Evolutionary conservation across 2,329 filamentous ascomycete genomes (phyloP).

Genomic region (Cyclaneusma minus): DNA sequence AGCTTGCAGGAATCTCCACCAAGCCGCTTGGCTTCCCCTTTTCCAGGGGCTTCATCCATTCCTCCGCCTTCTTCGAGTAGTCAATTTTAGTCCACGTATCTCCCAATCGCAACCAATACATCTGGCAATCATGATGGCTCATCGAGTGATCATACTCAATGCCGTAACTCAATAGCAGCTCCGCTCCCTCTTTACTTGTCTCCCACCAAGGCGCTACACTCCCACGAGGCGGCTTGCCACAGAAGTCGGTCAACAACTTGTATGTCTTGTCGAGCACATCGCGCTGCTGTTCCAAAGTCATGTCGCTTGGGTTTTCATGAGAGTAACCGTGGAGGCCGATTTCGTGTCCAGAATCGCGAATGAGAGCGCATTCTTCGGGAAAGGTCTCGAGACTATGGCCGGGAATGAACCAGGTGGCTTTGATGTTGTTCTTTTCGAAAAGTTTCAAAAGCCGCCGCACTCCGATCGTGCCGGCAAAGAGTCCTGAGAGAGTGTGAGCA

Average conservation of each 20-base stretch:
- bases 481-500: conserved; percentile 20
- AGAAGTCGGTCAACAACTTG: conserved; percentile 53
- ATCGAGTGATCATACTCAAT: conserved; percentile 58
- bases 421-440: conserved; percentile 58
- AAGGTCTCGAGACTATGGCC: conserved; percentile 51
- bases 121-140: conserved; percentile 48
- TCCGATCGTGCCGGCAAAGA: conserved; percentile 55
- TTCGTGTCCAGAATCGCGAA: conserved; percentile 49
- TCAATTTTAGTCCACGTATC: conserved; percentile 56
- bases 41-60: conserved; percentile 52
- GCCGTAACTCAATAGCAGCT: conserved; percentile 48
- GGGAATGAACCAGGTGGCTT: conserved; percentile 50
- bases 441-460: conserved; percentile 51
- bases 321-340: conserved; percentile 56
- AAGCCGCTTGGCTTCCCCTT: conserved; percentile 44
- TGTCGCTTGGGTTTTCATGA: conserved; percentile 57
- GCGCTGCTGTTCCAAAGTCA: conserved; percentile 60
- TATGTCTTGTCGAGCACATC: conserved; percentile 65
- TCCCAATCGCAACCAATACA: conserved; percentile 47
- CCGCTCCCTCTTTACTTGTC: conserved; percentile 48
- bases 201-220: conserved; percentile 68
- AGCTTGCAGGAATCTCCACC: conserved; percentile 49
- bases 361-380: conserved; percentile 44
- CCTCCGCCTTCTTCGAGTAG: conserved; percentile 41
- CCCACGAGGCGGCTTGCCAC: conserved; percentile 55